Conservation (phyloP, 1,284 basidiomycete genomes). For the Pseudozyma sp. region DNA sequence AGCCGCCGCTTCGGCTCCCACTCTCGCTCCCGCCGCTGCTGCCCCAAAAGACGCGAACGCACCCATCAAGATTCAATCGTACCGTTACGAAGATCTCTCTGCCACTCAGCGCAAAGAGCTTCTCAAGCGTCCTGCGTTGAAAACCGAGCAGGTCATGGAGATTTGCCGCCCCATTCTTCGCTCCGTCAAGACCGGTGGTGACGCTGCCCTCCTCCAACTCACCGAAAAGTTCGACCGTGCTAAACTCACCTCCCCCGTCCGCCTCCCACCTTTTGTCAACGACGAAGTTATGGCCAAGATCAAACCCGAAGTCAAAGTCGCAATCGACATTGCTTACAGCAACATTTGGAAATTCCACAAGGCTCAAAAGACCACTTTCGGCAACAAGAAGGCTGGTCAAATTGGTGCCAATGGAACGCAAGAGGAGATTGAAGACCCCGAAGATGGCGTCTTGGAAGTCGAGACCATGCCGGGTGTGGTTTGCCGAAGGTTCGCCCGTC, state of each 20-base stretch:
- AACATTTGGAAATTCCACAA: conserved; percentile 78
- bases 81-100: conserved; percentile 69
- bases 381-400: conserved; percentile 72
- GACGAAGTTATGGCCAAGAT: conserved; percentile 70
- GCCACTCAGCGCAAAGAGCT: conserved; percentile 77
- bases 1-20: conserved; percentile 28
- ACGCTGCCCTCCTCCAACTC: conserved; percentile 86
- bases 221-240: conserved; percentile 94
- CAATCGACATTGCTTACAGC: conserved; percentile 90
- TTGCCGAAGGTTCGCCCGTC: conserved; percentile 80
- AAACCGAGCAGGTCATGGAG: conserved; percentile 91
- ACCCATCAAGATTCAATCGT: conserved; percentile 71
- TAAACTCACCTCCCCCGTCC: conserved; percentile 73
- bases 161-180: conserved; percentile 96
- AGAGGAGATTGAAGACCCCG: conserved; percentile 72
- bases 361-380: conserved; percentile 65
- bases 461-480: conserved; percentile 97
- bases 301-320: conserved; percentile 74
- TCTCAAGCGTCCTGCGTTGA: conserved; percentile 89
- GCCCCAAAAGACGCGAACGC: conserved; percentile 67
- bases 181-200: conserved; percentile 84
- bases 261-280: conserved; percentile 70
- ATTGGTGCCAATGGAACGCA: conserved; percentile 29
- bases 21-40: conserved; percentile 28
- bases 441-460: conserved; percentile 77